These are phyloP conservation scores for Eurotiales sp. DNA, from an alignment of 2,329 filamentous ascomycete genomes.

Conservation along the genomic window DNA sequence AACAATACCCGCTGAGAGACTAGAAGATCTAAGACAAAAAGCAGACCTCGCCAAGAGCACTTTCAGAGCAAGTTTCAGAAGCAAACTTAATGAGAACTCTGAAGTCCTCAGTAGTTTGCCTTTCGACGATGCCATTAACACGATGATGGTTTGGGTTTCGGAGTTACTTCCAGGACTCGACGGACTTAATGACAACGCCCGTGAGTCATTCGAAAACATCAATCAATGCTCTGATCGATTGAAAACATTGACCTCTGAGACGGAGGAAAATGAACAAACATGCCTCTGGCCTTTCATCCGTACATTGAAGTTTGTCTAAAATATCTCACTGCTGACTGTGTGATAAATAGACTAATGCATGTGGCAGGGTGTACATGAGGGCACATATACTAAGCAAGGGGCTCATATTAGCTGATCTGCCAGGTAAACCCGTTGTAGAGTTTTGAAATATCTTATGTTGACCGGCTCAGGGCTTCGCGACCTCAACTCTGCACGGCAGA, in stretches of 20 bases:
- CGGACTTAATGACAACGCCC: neutral
- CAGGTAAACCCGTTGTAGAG: neutral
- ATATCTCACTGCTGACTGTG: neutral
- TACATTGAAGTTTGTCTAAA: slow-evolving; percentile 4
- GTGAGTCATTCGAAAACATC: slow-evolving; percentile 6
- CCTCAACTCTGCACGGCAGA: slow-evolving; percentile 7
- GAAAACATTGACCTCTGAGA: slow-evolving; percentile 10
- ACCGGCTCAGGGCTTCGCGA: slow-evolving; percentile 4
- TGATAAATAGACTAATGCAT: slow-evolving; percentile 1
- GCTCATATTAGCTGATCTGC: slow-evolving; percentile 8
- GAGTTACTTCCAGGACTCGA: neutral
- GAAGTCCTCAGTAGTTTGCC: neutral
- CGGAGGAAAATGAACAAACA: slow-evolving; percentile 3
- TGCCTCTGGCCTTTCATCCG: slow-evolving; percentile 6
- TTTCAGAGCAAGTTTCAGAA: slow-evolving; percentile 8
- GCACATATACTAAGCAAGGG: slow-evolving; percentile 9
- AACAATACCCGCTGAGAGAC: neutral
- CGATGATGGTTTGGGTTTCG: slow-evolving; percentile 7
- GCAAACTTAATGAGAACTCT: neutral
- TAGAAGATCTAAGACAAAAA: neutral
- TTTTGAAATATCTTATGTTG: neutral
- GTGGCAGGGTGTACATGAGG: slow-evolving; percentile 5
- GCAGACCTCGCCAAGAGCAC: slow-evolving; percentile 5
- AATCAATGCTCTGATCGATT: slow-evolving; percentile 8
- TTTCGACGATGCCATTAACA: slow-evolving; percentile 5